Evolutionary conservation across 2,329 filamentous ascomycete species (phyloP), one percentile per base, ranked within the genome.

Genomic region (Fusarium guadeloupense): DNA sequence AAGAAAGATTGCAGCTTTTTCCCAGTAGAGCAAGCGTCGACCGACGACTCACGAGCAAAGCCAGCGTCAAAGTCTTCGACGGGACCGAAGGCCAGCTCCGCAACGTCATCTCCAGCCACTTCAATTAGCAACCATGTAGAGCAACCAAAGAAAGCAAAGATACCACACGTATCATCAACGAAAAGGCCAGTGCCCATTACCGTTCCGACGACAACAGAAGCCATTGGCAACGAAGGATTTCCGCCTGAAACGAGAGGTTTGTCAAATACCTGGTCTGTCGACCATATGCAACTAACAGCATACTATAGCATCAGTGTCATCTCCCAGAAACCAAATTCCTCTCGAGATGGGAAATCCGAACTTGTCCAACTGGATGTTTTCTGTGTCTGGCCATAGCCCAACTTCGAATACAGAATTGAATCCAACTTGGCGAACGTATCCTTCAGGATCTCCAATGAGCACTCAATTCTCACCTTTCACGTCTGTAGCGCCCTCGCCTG

Each of bases 1-100:
- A 96, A 96, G 76, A 97, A 96, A 72, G 92, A 97, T 64, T 98
- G 94, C 77, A 92, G 90, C 72, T 98, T 96, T 77, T 91, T 89
- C 68, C 91, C 93, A 1, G 93, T 97, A 19, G 93, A 97, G 64
- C 91, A 93, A 72, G 84, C 86, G 65, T 85, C 84, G 21, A 81
- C 83, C 9, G 72, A 78, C 38, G 78, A 83, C 20, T 67, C 75
- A 17, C 76, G 78, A 50, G 76, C 78, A 33, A 83, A 81, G 61
- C 75, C 74, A 51, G 66, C 73, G 4, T 71, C 76, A 16, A 76
- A 76, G 44, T 71, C 77, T 10, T 72, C 77, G 5, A 71, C 75
- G 13, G 76, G 76, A 8, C 71, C 76, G 23, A 78, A 76, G 58
- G 70, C 75, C 34, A 70, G 74, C 16, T 83, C 83, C 6, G 73